Evolutionary conservation across 2,329 filamentous ascomycete species (phyloP).

Genomic region (Pezicula neosporulosa): DNA sequence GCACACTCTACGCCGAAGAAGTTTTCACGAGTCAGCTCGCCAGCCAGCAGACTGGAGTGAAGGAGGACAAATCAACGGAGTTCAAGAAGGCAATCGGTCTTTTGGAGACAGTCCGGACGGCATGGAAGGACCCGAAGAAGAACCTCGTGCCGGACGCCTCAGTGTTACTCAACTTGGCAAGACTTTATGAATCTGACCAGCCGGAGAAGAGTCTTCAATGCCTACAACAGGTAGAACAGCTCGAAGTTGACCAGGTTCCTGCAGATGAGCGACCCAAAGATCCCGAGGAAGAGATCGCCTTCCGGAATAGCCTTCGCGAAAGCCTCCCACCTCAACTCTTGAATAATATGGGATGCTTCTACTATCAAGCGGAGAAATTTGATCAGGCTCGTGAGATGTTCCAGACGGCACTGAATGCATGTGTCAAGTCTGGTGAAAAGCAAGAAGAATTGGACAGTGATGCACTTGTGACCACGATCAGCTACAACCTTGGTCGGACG

Average conservation of each 20-base stretch:
- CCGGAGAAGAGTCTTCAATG: constrained; percentile 92
- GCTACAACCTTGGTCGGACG: constrained; percentile 90
- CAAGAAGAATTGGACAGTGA: constrained; percentile 80
- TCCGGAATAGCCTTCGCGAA: constrained; percentile 64
- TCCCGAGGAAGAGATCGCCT: constrained; percentile 55
- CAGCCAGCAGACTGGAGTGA: constrained; percentile 65
- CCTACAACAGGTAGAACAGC: constrained; percentile 84
- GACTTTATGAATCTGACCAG: constrained; percentile 80
- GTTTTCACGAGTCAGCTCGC: constrained; percentile 80
- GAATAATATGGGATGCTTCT: constrained; percentile 97
- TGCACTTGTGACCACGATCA: constrained; percentile 90
- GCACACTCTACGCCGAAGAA: constrained; percentile 90
- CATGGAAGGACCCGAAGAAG: constrained; percentile 93
- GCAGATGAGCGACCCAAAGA: constrained; percentile 63
- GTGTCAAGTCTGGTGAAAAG: constrained; percentile 74
- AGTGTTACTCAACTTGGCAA: constrained; percentile 85
- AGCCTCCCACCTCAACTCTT: constrained; percentile 83
- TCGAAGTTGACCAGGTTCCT: constrained; percentile 77
- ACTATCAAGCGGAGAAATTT: constrained; percentile 83
- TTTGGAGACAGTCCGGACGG: constrained; percentile 77
- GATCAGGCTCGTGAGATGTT: constrained; percentile 81
- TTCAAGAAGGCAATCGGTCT: constrained; percentile 82
- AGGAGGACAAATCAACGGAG: constrained; percentile 84
- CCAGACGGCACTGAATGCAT: constrained; percentile 85
- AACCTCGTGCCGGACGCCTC: constrained; percentile 77